Conservation (phyloP, 306 rosid species). For the Glycine soja region DNA sequence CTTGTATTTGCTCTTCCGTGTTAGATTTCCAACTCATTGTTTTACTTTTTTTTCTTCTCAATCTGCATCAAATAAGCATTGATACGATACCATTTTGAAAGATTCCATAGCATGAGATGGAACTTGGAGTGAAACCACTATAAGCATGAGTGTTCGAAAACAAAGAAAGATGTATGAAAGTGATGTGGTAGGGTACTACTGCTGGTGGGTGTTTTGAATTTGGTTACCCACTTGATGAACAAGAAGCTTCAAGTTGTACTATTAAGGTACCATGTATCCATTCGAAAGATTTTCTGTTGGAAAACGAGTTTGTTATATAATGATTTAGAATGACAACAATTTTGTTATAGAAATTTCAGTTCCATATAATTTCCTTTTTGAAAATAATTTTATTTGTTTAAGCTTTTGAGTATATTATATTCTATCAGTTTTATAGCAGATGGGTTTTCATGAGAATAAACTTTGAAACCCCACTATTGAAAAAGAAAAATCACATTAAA, state of each 20-base stretch:
- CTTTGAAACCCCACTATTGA: no score
- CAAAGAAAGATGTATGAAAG: not conserved
- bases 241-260: conserved; percentile 8
- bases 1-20: not conserved
- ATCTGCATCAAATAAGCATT: not conserved
- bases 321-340: no score
- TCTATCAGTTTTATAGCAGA: no score
- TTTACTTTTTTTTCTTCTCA: not conserved
- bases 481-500: no score
- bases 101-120: not conserved
- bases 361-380: no score
- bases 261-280: conserved; percentile 1
- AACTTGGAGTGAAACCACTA: not conserved
- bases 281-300: conserved; percentile 5
- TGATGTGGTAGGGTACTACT: not conserved
- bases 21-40: not conserved
- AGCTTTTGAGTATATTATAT: no score
- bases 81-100: not conserved
- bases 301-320: not conserved
- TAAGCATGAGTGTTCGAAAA: not conserved
- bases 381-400: no score
- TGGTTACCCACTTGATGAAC: conserved; percentile 7
- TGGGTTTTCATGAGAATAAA: no score
- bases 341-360: no score
- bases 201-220: not conserved